Conservation (phyloP, 768 basidiomycete species). For the Favolaschia claudopus region DNA sequence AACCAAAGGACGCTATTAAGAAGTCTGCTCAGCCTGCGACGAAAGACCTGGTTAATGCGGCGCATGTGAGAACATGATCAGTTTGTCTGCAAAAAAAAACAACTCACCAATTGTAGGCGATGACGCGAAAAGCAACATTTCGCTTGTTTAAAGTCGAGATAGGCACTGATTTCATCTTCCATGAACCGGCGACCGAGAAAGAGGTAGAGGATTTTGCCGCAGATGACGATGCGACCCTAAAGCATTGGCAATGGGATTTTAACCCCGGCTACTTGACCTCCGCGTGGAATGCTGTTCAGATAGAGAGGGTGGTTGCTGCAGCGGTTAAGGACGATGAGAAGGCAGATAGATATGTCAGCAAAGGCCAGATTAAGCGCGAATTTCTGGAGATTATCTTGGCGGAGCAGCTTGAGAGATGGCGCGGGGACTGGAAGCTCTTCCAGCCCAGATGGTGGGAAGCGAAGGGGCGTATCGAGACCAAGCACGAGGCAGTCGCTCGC, state of each 20-base stretch:
- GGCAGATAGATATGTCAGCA: neutral
- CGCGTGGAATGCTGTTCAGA: neutral
- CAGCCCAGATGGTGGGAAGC: neutral
- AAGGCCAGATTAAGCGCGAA: neutral
- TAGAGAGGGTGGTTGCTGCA: neutral
- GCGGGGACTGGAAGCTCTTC: neutral
- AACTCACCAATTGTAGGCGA: neutral
- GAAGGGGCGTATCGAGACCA: neutral
- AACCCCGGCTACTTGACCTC: neutral
- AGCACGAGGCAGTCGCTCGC: neutral
- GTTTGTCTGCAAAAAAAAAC: neutral
- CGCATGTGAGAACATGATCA: neutral
- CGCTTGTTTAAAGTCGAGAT: neutral
- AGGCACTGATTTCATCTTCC: neutral
- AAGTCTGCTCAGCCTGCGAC: neutral
- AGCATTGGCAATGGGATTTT: neutral
- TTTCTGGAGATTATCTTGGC: neutral
- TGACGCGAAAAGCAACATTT: neutral
- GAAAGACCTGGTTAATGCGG: neutral
- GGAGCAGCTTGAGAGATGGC: constrained; percentile 1
- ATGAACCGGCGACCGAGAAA: neutral
- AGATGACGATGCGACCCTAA: neutral
- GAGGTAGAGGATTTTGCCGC: neutral
- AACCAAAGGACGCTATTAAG: neutral
- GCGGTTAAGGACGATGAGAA: neutral